phyloP scores from a whole-genome alignment of 2,329 filamentous ascomycete genomes.

The Phaeophleospora eucalypticola region DNA sequence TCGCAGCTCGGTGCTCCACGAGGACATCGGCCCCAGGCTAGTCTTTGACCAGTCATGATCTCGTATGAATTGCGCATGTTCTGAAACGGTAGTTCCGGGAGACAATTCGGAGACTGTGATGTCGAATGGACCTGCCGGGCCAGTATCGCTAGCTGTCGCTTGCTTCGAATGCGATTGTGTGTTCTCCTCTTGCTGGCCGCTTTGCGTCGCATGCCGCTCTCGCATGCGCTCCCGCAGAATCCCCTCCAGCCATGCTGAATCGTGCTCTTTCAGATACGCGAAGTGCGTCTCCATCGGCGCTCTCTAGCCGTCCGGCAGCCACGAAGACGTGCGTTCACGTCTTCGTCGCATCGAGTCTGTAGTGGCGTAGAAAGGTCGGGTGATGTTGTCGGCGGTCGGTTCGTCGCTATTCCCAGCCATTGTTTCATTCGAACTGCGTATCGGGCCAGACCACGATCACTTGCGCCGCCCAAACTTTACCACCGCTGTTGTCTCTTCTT shows the following conservation, averaged over 20 bases:
- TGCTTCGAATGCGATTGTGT: neutral
- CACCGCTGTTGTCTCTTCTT: no score
- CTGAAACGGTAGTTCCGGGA: constrained; percentile 6
- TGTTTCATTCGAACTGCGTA: no score
- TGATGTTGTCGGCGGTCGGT: neutral
- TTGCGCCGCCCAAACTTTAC: no score
- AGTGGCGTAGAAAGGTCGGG: no score
- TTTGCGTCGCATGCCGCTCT: neutral
- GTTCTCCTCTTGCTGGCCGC: neutral
- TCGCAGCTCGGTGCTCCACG: constrained; percentile 15
- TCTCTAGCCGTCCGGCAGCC: neutral
- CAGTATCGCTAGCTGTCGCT: neutral
- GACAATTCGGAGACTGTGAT: constrained; percentile 8
- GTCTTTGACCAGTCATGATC: constrained; percentile 18
- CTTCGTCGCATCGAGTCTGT: neutral
- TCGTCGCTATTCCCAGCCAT: neutral
- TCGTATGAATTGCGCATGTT: constrained; percentile 15
- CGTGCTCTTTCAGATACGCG: constrained; percentile 2
- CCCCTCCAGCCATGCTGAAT: constrained; percentile 2
- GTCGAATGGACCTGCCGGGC: constrained; percentile 12
- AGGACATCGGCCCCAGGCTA: constrained; percentile 13
- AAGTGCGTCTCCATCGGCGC: neutral
- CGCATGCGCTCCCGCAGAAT: neutral
- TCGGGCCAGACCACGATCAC: no score
- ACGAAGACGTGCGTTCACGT: neutral